These are phyloP conservation scores for Globisporangium parvum DNA, from an alignment of 352 stramenopile species.

Conservation along the genomic window DNA sequence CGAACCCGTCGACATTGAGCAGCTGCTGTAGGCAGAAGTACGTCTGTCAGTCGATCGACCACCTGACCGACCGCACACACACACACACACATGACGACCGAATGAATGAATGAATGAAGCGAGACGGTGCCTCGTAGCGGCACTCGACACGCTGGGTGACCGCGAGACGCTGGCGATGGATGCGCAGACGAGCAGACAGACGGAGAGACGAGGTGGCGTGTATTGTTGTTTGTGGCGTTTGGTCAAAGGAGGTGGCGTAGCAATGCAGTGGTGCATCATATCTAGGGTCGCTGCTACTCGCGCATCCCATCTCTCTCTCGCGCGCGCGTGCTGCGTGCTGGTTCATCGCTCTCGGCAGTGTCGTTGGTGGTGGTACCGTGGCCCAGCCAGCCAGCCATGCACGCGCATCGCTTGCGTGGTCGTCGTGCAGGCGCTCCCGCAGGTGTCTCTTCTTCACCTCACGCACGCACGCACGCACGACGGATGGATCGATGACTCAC, in stretches of 20 bases:
- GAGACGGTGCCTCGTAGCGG: too few relatives aligned
- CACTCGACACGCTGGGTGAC: not conserved
- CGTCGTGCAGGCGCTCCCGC: too few relatives aligned
- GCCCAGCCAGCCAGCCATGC: too few relatives aligned
- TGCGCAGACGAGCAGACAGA: too few relatives aligned
- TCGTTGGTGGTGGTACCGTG: too few relatives aligned
- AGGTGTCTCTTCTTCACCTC: not conserved
- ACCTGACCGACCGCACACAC: not conserved
- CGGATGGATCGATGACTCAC: not conserved
- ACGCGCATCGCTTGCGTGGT: not conserved
- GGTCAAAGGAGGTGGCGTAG: not conserved
- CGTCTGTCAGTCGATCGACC: too few relatives aligned
- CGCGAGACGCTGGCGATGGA: too few relatives aligned
- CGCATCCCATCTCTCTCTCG: not conserved
- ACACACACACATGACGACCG: not conserved
- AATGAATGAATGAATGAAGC: too few relatives aligned
- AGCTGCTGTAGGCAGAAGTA: conserved; percentile 35
- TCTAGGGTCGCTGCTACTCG: not conserved
- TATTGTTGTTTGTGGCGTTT: conserved; percentile 5
- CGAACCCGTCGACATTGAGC: conserved; percentile 67
- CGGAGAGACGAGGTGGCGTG: not conserved
- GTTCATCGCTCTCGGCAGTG: too few relatives aligned
- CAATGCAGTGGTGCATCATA: conserved; percentile 1
- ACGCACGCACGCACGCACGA: too few relatives aligned
- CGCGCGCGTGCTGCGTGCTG: too few relatives aligned